phyloP scores from a whole-genome alignment of 305 asterid genomes.

The Fraxinus angustifolia region DNA sequence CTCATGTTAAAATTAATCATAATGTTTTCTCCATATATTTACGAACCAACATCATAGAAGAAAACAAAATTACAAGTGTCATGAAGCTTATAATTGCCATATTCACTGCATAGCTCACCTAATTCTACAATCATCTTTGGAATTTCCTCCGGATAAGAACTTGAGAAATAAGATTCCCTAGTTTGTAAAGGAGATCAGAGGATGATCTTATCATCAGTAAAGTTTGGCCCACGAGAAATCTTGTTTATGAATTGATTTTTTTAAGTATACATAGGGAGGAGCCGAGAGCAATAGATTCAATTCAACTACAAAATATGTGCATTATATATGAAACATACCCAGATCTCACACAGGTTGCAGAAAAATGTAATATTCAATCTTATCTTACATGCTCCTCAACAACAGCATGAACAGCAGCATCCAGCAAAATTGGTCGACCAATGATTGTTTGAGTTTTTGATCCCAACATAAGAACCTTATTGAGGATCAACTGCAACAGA shows the following conservation, averaged over 20 bases:
- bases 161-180: not conserved
- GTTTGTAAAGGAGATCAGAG: not conserved
- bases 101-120: not conserved
- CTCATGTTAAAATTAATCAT: not conserved
- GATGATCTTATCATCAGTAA: not conserved
- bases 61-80: not conserved
- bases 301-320: not conserved
- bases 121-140: not conserved
- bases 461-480: constrained; percentile 88
- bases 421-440: constrained; percentile 88
- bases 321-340: not conserved
- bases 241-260: not conserved
- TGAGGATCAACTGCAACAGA: constrained; percentile 66
- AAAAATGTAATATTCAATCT: constrained; percentile 7
- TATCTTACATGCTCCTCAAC: constrained; percentile 97
- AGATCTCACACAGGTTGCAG: constrained; percentile 9
- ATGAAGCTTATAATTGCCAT: not conserved
- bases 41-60: not conserved
- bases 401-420: constrained; percentile 91
- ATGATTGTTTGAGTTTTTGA: constrained; percentile 69
- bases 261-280: constrained; percentile 3
- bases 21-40: not conserved
- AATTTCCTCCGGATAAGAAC: not conserved
- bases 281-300: constrained; percentile 4
- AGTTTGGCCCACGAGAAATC: not conserved